These are phyloP conservation scores for Camellia japonica DNA, from an alignment of 148 eudicot genomes.

Conservation along the genomic window DNA sequence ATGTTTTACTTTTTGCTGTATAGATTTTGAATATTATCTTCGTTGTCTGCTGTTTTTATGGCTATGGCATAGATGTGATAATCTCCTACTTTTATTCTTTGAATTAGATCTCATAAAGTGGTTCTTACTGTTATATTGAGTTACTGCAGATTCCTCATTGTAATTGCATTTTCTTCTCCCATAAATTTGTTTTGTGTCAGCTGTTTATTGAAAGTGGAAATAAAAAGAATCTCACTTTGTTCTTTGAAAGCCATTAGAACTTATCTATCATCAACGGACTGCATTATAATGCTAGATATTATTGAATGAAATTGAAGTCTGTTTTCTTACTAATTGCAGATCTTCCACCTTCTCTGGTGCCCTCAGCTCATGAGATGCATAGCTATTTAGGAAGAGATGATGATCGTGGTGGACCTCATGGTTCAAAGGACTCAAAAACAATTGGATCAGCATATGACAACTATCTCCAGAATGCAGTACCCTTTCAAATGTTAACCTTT, in stretches of 20 bases:
- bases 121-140: neutral
- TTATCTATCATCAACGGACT: neutral
- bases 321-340: slow-evolving; percentile 30
- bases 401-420: slow-evolving; percentile 36
- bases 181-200: neutral
- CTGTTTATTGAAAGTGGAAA: neutral
- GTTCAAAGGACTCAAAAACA: slow-evolving; percentile 48
- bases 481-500: neutral
- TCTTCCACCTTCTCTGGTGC: slow-evolving; percentile 35
- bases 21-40: neutral
- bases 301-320: neutral
- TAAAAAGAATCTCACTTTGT: neutral
- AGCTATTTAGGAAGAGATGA: slow-evolving; percentile 41
- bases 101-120: neutral
- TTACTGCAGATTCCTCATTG: neutral
- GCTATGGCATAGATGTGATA: neutral
- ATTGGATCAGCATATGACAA: slow-evolving; percentile 67
- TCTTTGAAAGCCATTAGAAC: neutral
- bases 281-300: neutral
- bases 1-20: neutral
- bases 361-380: slow-evolving; percentile 38
- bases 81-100: too few relatives aligned
- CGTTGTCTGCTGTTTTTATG: neutral
- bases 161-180: neutral
- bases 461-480: slow-evolving; percentile 60